Conservation (phyloP, 139 green algal genomes). For the Medakamo hakoo region DNA sequence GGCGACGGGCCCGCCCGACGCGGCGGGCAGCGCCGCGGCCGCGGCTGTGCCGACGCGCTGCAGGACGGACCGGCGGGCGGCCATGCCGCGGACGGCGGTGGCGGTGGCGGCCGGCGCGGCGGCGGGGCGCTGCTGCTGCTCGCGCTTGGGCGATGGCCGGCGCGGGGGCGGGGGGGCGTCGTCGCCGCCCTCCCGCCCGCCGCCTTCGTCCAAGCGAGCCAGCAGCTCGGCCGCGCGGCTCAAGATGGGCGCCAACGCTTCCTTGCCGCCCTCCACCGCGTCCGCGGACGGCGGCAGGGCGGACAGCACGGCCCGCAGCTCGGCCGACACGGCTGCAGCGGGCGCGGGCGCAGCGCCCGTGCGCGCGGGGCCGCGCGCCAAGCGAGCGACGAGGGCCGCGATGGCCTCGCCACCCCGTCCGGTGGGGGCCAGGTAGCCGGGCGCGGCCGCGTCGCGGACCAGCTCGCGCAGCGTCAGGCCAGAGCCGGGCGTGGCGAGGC, state of each 20-base stretch:
- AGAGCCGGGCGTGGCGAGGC: background rate
- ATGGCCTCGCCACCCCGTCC: background rate
- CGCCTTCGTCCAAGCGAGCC: background rate
- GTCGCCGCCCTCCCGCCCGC: background rate
- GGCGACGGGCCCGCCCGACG: too few relatives aligned
- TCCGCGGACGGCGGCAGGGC: background rate
- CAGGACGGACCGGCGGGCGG: too few relatives aligned
- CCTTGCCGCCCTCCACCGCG: background rate
- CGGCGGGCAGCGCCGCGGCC: too few relatives aligned
- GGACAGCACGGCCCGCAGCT: background rate
- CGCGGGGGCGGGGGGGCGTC: background rate
- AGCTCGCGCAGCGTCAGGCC: background rate
- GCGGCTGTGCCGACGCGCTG: too few relatives aligned
- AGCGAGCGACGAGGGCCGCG: background rate
- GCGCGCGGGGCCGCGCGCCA: background rate
- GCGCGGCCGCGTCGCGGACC: background rate
- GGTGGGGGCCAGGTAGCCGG: background rate
- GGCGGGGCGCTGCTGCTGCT: too few relatives aligned
- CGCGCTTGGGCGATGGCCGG: background rate
- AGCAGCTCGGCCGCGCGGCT: too few relatives aligned
- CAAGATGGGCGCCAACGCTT: background rate
- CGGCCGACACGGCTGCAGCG: too few relatives aligned
- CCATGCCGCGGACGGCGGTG: background rate
- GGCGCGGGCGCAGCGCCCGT: too few relatives aligned
- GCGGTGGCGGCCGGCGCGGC: too few relatives aligned